Evolutionary conservation across 2,329 filamentous ascomycete species (phyloP), one percentile per base, ranked within the genome.

Genomic region (Pyrenochaeta sp.): DNA sequence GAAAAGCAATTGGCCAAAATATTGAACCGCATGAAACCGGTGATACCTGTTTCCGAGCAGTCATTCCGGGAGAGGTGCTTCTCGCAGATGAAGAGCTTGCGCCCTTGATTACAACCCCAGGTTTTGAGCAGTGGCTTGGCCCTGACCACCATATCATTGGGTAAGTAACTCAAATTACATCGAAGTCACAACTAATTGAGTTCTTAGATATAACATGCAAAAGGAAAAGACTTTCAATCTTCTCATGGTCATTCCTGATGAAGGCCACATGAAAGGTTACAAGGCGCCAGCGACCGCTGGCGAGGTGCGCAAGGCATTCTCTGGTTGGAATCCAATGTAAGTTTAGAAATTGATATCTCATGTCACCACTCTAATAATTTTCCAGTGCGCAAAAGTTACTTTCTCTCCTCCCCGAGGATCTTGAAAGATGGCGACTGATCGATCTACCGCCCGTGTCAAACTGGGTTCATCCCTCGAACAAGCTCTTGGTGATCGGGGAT

Each of bases 301-400:
- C 9, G 82, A 87, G 63, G 82, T 86, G 79, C 73, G 70, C 32
- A 67, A 68, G 2, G 63, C 82, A 1, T 87, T 87, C 57, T 66
- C 67, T 3, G 73, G 72, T 0, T 87, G 85, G 85, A 84, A 87
- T 64, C 83, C 82, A 1, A 74, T 83, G 8, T 44, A 73, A 74
- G 72, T 56, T 5, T 13, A 55, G 10, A 1, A 4, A 22, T 8
- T 14, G 6, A 23, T 6, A 8, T 9, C 7, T 13, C 7, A 35
- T 4, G n/a, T 21, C 4, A 20, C n/a, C 4, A 4, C 5, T 2
- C 14, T 22, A 18, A 22, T 23, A 35, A 20, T 6, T 10, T 20
- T n/a, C 4, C 6, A 35, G 31, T 3, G 35, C 14, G 3, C 10
- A 11, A 10, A 51, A 44, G 30, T 22, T 43, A 6, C 34, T 43